Conservation (phyloP, 2,329 filamentous ascomycete genomes). For the Trichophyton benhamiae region DNA sequence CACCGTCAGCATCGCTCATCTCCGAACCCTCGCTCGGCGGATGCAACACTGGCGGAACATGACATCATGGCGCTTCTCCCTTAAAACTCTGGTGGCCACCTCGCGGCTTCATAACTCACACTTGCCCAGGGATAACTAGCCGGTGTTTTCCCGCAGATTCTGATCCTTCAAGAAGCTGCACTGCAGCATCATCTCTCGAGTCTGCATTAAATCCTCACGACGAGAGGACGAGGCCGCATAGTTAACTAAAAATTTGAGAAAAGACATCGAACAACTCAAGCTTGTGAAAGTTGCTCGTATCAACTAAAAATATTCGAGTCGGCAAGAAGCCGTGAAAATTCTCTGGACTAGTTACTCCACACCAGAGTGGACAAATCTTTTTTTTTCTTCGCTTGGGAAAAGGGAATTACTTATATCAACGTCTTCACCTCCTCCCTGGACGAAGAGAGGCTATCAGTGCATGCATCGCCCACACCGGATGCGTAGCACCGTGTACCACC, state of each 20-base stretch:
- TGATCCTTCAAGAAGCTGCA: not conserved
- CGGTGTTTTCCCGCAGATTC: not conserved
- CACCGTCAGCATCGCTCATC: conserved; percentile 4
- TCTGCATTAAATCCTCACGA: not conserved
- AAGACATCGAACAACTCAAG: not conserved
- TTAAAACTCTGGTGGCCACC: not conserved
- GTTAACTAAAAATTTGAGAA: not conserved
- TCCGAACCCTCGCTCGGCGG: not conserved
- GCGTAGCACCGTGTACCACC: not conserved
- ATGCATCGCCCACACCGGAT: not conserved
- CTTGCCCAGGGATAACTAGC: not conserved
- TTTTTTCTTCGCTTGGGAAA: not conserved
- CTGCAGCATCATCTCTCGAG: not conserved
- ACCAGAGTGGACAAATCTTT: not conserved
- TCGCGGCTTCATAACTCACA: not conserved
- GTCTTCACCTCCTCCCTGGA: not conserved
- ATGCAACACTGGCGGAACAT: not conserved
- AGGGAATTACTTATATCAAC: not conserved
- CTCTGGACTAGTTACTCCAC: not conserved
- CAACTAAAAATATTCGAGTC: not conserved
- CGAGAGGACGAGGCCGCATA: not conserved
- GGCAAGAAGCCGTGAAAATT: not conserved
- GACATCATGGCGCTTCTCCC: not conserved
- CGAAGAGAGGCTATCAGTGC: not conserved
- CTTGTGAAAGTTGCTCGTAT: not conserved